A percentile compares a stretch with the other conserved stretches of the same genome.
These are phyloP conservation scores for Pythium guiyangense DNA, from an alignment of 352 stramenopile species.

Conservation along the genomic window DNA sequence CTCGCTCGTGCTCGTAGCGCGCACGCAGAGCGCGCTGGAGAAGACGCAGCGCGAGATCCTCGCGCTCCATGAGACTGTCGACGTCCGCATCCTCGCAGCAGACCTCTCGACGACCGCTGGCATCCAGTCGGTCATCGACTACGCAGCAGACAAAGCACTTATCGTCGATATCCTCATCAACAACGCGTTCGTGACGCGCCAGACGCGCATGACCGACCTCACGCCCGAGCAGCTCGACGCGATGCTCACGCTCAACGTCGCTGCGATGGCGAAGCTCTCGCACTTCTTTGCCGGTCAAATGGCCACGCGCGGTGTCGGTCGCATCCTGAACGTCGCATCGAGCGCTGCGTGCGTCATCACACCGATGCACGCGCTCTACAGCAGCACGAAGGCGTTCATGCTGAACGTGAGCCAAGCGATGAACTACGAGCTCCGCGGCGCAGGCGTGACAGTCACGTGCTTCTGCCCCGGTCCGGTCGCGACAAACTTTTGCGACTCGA, in stretches of 20 bases:
- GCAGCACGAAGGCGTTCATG: too few relatives aligned
- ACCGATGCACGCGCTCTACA: too few relatives aligned
- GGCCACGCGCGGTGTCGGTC: too few relatives aligned
- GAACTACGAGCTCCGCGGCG: too few relatives aligned
- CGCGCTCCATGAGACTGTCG: constrained; percentile 48
- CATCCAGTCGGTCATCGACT: constrained; percentile 47
- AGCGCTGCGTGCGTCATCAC: too few relatives aligned
- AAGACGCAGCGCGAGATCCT: constrained; percentile 72
- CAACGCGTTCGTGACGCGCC: constrained; percentile 44
- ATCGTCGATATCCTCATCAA: constrained; percentile 85
- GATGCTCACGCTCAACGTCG: constrained; percentile 69
- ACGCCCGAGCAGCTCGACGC: constrained; percentile 35
- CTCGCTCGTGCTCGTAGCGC: constrained; percentile 65
- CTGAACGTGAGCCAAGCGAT: too few relatives aligned
- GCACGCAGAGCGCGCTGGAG: constrained; percentile 52
- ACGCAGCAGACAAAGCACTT: constrained; percentile 48
- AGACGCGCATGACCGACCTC: constrained; percentile 29
- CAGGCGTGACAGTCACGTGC: too few relatives aligned
- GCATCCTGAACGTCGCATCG: too few relatives aligned
- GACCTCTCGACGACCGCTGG: constrained; percentile 49
- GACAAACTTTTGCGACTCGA: neutral
- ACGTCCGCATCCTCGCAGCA: constrained; percentile 50
- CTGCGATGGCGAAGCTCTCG: constrained; percentile 54
- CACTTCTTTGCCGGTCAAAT: constrained; percentile 49
- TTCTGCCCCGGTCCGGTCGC: too few relatives aligned